A percentile compares a stretch with the other conserved stretches of the same genome.
Conservation (phyloP, 2,329 filamentous ascomycete genomes). For the Alternaria sp. region DNA sequence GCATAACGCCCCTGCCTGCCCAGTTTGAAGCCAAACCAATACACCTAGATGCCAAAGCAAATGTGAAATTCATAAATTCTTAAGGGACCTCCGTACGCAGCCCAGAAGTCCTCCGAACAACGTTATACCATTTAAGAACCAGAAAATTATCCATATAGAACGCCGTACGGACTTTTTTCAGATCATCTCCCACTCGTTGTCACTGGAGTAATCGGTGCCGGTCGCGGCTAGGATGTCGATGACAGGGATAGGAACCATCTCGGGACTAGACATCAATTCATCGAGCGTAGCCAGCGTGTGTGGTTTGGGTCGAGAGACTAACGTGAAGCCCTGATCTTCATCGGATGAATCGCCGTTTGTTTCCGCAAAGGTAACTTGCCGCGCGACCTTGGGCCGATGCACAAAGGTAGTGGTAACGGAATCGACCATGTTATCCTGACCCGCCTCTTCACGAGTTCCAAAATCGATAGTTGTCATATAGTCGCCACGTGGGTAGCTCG, state of each 20-base stretch:
- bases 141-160: neutral
- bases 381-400: constrained; percentile 18
- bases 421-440: constrained; percentile 7
- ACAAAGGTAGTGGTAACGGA: constrained; percentile 22
- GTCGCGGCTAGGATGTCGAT: constrained; percentile 19
- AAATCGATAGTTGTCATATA: neutral
- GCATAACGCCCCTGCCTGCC: neutral
- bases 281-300: neutral
- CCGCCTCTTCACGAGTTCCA: neutral
- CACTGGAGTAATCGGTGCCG: constrained; percentile 21
- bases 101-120: neutral
- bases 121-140: neutral
- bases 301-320: constrained; percentile 32
- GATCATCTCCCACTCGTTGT: constrained; percentile 21
- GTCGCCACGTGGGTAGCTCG: neutral
- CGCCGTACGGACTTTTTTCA: neutral
- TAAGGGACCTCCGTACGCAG: neutral
- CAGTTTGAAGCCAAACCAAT: neutral
- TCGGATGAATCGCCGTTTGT: constrained; percentile 21
- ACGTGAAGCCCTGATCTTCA: constrained; percentile 37
- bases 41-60: neutral
- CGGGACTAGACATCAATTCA: constrained; percentile 23
- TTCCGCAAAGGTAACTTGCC: constrained; percentile 3
- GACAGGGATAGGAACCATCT: constrained; percentile 15
- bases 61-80: neutral